These are phyloP conservation scores for Orobanche coerulescens DNA, from an alignment of 257 asterid genomes.

Conservation along the genomic window DNA sequence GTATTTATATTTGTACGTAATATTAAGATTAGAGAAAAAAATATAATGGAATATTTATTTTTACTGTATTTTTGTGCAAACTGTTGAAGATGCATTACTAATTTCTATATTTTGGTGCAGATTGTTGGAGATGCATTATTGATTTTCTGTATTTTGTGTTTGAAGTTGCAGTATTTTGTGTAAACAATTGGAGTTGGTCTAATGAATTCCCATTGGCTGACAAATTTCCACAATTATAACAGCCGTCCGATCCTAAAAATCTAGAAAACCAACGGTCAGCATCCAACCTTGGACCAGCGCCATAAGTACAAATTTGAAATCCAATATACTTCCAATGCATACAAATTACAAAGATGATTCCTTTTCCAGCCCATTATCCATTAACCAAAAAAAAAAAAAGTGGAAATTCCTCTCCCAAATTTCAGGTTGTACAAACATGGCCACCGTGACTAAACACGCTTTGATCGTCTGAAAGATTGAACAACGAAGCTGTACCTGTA, in stretches of 20 bases:
- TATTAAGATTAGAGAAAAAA: no score
- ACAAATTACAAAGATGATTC: conserved; percentile 18
- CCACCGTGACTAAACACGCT: conserved; percentile 70
- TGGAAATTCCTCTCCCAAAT: neutral
- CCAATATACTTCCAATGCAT: conserved; percentile 40
- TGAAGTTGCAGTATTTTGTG: neutral
- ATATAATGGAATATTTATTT: no score
- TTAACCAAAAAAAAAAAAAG: no score
- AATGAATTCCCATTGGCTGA: conserved; percentile 48
- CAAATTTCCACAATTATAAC: conserved; percentile 30
- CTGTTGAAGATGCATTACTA: no score
- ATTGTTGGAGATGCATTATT: no score
- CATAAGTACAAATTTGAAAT: conserved; percentile 32
- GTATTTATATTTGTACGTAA: no score
- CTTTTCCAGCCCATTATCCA: conserved; percentile 14
- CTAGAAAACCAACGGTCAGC: conserved; percentile 29
- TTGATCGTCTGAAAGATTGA: conserved; percentile 59
- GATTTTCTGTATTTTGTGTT: neutral
- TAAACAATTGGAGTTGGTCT: neutral
- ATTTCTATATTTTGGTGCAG: no score
- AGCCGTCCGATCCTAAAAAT: conserved; percentile 44
- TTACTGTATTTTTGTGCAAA: no score
- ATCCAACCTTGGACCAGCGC: conserved; percentile 34
- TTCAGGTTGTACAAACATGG: conserved; percentile 33
- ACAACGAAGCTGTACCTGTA: conserved; percentile 38